phyloP scores from a whole-genome alignment of 139 green algal species.

The Tetraselmis chui region DNA sequence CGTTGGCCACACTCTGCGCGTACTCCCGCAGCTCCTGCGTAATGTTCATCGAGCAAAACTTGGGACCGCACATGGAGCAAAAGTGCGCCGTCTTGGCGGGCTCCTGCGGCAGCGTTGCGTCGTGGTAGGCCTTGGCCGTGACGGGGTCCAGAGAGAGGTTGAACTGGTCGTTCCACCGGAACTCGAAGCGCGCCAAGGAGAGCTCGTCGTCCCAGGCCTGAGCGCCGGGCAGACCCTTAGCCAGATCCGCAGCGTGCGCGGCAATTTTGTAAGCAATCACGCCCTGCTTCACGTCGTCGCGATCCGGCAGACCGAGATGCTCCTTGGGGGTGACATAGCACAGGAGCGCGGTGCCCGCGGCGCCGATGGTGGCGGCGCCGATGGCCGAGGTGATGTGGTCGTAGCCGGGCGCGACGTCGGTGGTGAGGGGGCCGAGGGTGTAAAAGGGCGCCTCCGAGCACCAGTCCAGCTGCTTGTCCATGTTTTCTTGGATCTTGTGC shows the following conservation, averaged over 20 bases:
- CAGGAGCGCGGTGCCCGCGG: constrained; percentile 82
- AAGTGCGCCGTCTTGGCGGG: constrained; percentile 63
- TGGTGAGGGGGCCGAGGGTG: constrained; percentile 91
- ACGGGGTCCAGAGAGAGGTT: constrained; percentile 87
- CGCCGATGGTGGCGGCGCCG: constrained; percentile 88
- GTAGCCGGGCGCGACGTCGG: constrained; percentile 92
- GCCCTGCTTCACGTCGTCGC: constrained; percentile 81
- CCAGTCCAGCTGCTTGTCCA: constrained; percentile 75
- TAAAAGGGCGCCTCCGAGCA: constrained; percentile 95
- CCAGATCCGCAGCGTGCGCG: constrained; percentile 89
- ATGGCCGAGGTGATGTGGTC: constrained; percentile 98
- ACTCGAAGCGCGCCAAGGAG: constrained; percentile 90
- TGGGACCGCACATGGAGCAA: constrained; percentile 87
- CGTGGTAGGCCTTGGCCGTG: constrained; percentile 72
- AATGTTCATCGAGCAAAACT: constrained; percentile 88
- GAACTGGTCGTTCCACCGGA: constrained; percentile 96
- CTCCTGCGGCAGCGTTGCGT: constrained; percentile 80
- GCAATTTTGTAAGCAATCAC: constrained; percentile 98
- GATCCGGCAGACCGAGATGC: constrained; percentile 90
- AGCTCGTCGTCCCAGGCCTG: constrained; percentile 82
- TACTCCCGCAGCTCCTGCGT: constrained; percentile 69
- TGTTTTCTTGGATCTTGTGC: constrained; percentile 96
- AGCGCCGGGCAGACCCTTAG: constrained; percentile 84
- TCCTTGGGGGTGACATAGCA: constrained; percentile 99
- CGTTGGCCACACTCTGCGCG: constrained; percentile 15